phyloP scores from a whole-genome alignment of 305 asterid species.

The Lippia alba region DNA sequence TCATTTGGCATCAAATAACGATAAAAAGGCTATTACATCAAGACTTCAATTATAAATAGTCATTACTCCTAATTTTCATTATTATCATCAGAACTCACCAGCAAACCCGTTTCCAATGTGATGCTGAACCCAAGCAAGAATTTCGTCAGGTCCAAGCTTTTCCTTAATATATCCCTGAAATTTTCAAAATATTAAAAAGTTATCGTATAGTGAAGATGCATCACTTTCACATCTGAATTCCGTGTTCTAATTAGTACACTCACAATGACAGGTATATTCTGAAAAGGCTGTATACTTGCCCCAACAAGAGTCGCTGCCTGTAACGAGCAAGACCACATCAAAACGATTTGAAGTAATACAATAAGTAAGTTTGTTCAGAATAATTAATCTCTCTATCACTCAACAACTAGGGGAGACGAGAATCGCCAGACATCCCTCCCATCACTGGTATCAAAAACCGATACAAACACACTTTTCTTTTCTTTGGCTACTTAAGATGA shows the following conservation, averaged over 20 bases:
- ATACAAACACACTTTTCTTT: neutral
- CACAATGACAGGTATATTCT: conserved; percentile 63
- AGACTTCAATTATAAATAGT: neutral
- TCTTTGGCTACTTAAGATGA: too few species aligned
- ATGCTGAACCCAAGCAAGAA: conserved; percentile 60
- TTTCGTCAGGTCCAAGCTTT: conserved; percentile 70
- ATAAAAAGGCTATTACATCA: too few species aligned
- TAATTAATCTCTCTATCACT: too few species aligned
- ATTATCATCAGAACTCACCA: conserved; percentile 48
- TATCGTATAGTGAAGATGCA: neutral
- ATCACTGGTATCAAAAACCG: too few species aligned
- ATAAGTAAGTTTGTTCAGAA: too few species aligned
- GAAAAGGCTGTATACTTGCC: conserved; percentile 78
- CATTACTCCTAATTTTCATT: conserved; percentile 3
- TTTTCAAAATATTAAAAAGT: neutral
- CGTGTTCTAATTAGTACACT: conserved; percentile 41
- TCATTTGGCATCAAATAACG: conserved; percentile 25
- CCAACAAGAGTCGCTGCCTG: conserved; percentile 76
- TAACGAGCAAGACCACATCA: conserved; percentile 27
- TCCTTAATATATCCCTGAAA: conserved; percentile 63
- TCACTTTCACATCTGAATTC: conserved; percentile 18
- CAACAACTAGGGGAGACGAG: too few species aligned
- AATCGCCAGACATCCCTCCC: too few species aligned
- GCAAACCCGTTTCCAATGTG: conserved; percentile 63
- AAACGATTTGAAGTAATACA: neutral